phyloP scores from a whole-genome alignment of 495 filamentous ascomycete genomes.

The Xylaria intraflava region DNA sequence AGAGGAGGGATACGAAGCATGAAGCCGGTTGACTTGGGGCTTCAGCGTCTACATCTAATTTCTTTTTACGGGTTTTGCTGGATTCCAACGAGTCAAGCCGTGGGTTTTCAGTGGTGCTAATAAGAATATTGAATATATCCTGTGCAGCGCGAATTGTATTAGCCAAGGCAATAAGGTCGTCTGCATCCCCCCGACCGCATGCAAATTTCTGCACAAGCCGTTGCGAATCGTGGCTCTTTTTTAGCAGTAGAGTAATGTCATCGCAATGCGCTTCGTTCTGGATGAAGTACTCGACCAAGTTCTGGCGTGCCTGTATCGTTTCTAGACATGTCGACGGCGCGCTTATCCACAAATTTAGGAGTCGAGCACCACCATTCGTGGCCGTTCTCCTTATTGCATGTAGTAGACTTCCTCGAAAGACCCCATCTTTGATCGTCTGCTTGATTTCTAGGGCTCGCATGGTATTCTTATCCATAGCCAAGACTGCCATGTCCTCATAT shows the following conservation, averaged over 20 bases:
- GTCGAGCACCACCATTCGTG: slow-evolving; percentile 80
- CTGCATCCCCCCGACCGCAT: slow-evolving; percentile 84
- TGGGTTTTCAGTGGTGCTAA: not conserved
- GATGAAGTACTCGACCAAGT: slow-evolving; percentile 72
- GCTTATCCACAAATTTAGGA: slow-evolving; percentile 76
- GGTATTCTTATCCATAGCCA: slow-evolving; percentile 87
- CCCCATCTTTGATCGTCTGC: slow-evolving; percentile 69
- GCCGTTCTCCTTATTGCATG: slow-evolving; percentile 83
- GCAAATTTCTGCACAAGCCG: slow-evolving; percentile 90
- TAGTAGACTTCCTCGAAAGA: slow-evolving; percentile 72
- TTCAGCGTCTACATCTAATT: not conserved
- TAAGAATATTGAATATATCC: slow-evolving; percentile 49
- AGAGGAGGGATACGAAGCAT: slow-evolving; percentile 49
- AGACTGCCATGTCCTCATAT: slow-evolving; percentile 63
- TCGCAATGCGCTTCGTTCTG: slow-evolving; percentile 57
- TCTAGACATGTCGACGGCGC: slow-evolving; percentile 78
- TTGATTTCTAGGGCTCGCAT: slow-evolving; percentile 86
- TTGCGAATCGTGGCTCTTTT: slow-evolving; percentile 75
- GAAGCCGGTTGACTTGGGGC: not conserved
- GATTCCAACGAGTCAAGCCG: not conserved
- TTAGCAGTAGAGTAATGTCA: slow-evolving; percentile 57
- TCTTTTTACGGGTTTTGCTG: not conserved
- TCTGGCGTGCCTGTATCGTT: slow-evolving; percentile 72
- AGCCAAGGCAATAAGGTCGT: slow-evolving; percentile 79
- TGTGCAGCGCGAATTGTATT: slow-evolving; percentile 74